phyloP scores from a whole-genome alignment of 139 green algal species.

The Chlamydomonas incerta region DNA sequence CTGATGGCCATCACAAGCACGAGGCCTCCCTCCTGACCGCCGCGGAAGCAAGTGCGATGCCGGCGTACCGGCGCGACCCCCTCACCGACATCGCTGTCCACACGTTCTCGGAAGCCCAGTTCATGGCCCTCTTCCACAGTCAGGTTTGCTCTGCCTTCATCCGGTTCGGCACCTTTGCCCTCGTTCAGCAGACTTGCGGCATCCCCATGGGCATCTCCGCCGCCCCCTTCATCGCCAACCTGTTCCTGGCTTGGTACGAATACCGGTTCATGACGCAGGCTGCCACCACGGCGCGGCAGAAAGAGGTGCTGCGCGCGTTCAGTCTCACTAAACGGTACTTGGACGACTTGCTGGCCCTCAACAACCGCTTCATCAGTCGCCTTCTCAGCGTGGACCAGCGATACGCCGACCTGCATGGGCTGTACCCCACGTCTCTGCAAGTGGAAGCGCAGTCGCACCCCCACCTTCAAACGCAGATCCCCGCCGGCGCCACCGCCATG shows the following conservation, averaged over 20 bases:
- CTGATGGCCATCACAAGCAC: background rate
- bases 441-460: background rate
- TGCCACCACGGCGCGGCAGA: background rate
- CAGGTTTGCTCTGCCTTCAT: background rate
- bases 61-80: background rate
- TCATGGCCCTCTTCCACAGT: background rate
- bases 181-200: background rate
- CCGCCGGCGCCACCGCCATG: too few relatives aligned
- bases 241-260: slow-evolving; percentile 5
- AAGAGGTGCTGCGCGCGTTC: background rate
- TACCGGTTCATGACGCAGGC: background rate
- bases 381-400: background rate
- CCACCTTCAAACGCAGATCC: too few relatives aligned
- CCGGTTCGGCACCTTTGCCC: background rate
- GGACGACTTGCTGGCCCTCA: background rate
- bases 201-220: slow-evolving; percentile 16
- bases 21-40: background rate
- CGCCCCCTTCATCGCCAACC: slow-evolving; percentile 3
- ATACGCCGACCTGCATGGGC: background rate
- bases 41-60: too few relatives aligned
- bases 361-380: background rate
- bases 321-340: background rate
- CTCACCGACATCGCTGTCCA: background rate
- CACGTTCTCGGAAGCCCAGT: background rate
- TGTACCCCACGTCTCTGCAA: background rate